A percentile compares a stretch with the other conserved stretches of the same genome.
These are phyloP conservation scores for Prunus yedoensis DNA, from an alignment of 331 rosid species.

Conservation along the genomic window DNA sequence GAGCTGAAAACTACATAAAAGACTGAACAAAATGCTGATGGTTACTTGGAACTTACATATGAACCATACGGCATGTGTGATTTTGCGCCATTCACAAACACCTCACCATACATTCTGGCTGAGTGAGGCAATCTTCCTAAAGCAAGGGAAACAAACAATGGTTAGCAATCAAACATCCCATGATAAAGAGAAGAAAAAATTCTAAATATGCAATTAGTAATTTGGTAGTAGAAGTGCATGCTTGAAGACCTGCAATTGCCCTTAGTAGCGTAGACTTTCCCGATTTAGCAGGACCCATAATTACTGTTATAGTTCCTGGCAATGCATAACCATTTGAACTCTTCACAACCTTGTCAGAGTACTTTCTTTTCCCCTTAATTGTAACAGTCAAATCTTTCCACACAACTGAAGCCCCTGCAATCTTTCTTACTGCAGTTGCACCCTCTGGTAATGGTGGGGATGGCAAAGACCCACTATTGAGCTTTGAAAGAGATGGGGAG, in stretches of 20 bases:
- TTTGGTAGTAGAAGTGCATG: conserved; percentile 16
- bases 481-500: conserved; percentile 90
- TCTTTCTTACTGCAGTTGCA: conserved; percentile 56
- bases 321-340: conserved; percentile 96
- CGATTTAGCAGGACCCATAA: conserved; percentile 98
- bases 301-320: conserved; percentile 94
- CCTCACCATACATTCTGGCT: conserved; percentile 85
- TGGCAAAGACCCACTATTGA: conserved; percentile 83
- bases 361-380: conserved; percentile 89
- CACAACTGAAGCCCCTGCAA: conserved; percentile 82
- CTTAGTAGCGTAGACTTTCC: conserved; percentile 90
- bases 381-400: conserved; percentile 97
- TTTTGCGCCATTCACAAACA: conserved; percentile 79
- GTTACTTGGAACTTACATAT: conserved; percentile 57
- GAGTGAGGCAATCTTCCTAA: conserved; percentile 85
- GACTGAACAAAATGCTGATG: conserved; percentile 18
- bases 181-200: conserved; percentile 11
- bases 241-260: conserved; percentile 77
- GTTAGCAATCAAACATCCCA: conserved; percentile 31
- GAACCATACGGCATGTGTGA: conserved; percentile 79
- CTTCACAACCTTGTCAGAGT: conserved; percentile 88
- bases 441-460: conserved; percentile 84
- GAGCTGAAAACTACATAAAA: conserved; percentile 18
- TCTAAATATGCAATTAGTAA: conserved; percentile 22
- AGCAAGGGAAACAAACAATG: conserved; percentile 14